Evolutionary conservation across 495 filamentous ascomycete species (phyloP), one percentile per base, ranked within the genome.

Genomic region (Penicillium coprophilum): DNA sequence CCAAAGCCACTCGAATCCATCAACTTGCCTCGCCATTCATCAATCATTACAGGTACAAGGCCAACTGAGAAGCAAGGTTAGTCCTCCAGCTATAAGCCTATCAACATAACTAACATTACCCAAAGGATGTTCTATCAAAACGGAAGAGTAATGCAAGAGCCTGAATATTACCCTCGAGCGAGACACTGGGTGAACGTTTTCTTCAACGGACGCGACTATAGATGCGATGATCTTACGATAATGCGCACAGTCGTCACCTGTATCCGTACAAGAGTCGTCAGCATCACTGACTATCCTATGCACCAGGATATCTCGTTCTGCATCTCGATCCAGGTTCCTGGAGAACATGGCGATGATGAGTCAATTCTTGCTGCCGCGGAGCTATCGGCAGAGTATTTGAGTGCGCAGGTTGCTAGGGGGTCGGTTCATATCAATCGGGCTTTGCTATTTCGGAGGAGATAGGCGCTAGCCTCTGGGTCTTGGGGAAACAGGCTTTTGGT

Each of bases 301-400:
- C 52, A 54, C 19, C 52, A 46, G 6, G 21, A 34, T n/a, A 1
- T 13, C 15, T 43, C 52, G 6, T 31, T 46, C 15, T 54, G 52
- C 36, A 15, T 54, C 41, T 54, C 52, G 0, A 46, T 54, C 9
- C 41, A 45, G 20, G 52, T 54, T 0, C 43, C 52, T 0, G 52
- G 52, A 7, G 31, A 54, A 8, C 43, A 54, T n/a, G 17, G 28
- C 15, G 31, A 54, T 20, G 13, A 20, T 4, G 52, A 45, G 15
- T 54, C 52, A 1, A 54, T 46, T 38, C n/a, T 54, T 17, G 52
- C 52, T 9, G 43, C 52, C 28, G 52, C 52, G 2, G 52, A 54
- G 21, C 4, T 46, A 13, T 46, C 31, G 15, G 52, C 41, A 2
- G 52, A 54, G 10, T 39, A 27, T 52, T 19, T 52, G 17, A 19